Conservation (phyloP, 2,329 filamentous ascomycete genomes). For the Colletotrichum sp. region DNA sequence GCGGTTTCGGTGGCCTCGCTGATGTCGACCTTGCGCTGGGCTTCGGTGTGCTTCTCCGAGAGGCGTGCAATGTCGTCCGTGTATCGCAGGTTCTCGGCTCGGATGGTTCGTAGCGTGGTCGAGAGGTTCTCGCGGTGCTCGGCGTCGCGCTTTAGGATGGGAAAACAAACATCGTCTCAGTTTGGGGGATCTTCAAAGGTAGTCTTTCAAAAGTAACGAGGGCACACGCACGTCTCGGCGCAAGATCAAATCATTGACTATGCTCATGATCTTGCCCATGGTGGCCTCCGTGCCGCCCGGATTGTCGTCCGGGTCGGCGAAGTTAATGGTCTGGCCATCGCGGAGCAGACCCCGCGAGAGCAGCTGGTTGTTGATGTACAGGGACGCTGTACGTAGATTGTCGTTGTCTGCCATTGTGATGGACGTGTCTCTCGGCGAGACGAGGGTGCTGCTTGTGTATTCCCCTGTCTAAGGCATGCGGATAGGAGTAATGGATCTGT, state of each 20-base stretch:
- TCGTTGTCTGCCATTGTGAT: conserved; percentile 60
- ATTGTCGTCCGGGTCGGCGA: conserved; percentile 72
- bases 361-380: conserved; percentile 77
- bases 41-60: conserved; percentile 57
- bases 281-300: conserved; percentile 68
- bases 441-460: not conserved
- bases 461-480: conserved; percentile 5
- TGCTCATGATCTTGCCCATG: conserved; percentile 87
- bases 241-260: conserved; percentile 92
- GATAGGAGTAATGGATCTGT: not conserved
- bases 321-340: conserved; percentile 80
- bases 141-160: conserved; percentile 74
- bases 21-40: conserved; percentile 60
- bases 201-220: not conserved
- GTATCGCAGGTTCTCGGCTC: conserved; percentile 77
- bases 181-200: not conserved
- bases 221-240: conserved; percentile 77
- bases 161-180: conserved; percentile 3
- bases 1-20: conserved; percentile 75
- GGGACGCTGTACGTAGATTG: conserved; percentile 69
- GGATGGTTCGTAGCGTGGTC: conserved; percentile 76
- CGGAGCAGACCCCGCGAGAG: conserved; percentile 69
- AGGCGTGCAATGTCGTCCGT: conserved; percentile 70
- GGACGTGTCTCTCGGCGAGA: conserved; percentile 1
- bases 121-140: conserved; percentile 87